A percentile compares a stretch with the other conserved stretches of the same genome.
phyloP scores from a whole-genome alignment of 208 protist species.

The Acanthamoeba royreba region DNA sequence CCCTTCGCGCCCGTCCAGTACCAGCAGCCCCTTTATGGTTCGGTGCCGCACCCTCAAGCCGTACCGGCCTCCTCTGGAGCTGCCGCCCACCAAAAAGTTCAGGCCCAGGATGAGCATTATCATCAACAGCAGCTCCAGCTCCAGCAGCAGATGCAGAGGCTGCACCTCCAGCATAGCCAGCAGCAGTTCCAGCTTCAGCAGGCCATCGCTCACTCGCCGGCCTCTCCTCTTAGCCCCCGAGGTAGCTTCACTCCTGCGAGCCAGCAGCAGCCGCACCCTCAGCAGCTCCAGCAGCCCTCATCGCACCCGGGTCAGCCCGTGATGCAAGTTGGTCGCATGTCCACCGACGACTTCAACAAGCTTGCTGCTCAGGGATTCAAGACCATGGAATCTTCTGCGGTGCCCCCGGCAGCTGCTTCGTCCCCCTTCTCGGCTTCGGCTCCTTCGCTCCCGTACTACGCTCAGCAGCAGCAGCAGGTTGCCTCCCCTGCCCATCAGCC shows the following conservation, averaged over 20 bases:
- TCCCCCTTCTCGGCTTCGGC: background rate
- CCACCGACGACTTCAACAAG: background rate
- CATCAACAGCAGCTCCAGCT: slow-evolving; percentile 9
- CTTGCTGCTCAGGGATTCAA: background rate
- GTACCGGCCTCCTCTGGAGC: background rate
- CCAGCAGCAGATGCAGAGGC: background rate
- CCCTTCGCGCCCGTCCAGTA: background rate
- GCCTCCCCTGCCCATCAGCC: no score
- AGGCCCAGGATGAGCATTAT: background rate
- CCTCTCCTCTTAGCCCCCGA: background rate
- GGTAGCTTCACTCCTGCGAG: background rate
- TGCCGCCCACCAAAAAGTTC: background rate
- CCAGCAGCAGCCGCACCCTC: background rate
- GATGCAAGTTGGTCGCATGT: background rate
- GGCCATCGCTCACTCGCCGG: background rate
- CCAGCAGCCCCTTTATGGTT: background rate
- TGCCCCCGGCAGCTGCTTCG: background rate
- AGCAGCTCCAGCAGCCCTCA: background rate
- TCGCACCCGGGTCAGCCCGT: background rate
- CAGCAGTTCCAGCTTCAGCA: slow-evolving; percentile 1
- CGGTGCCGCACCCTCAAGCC: background rate
- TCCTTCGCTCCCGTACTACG: background rate
- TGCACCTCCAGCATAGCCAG: background rate
- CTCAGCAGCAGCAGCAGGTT: no score
- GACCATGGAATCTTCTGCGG: background rate